Conservation (phyloP, 1,284 basidiomycete species). For the Phenoliferia sp. region DNA sequence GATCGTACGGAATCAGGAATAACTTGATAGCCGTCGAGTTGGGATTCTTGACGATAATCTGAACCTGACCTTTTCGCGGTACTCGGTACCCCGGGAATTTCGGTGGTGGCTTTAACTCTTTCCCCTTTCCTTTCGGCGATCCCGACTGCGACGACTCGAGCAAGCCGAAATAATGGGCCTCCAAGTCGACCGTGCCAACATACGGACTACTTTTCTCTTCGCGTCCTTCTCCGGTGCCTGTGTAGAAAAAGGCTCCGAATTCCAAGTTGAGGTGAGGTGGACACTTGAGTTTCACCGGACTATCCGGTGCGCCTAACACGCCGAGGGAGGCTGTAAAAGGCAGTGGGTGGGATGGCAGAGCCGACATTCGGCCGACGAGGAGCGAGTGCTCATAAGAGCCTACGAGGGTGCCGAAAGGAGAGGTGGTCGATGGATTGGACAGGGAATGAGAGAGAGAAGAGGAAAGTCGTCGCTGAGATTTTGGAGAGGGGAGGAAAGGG, state of each 20-base stretch:
- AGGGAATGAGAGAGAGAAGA: constrained; percentile 7
- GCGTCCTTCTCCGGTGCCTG: constrained; percentile 13
- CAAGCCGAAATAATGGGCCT: constrained; percentile 36
- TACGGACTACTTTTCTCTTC: constrained; percentile 38
- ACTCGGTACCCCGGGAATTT: constrained; percentile 50
- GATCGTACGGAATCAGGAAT: constrained; percentile 51
- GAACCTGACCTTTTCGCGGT: constrained; percentile 49
- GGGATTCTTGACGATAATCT: constrained; percentile 49
- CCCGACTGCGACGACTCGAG: not conserved
- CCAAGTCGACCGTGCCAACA: constrained; percentile 44
- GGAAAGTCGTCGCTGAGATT: constrained; percentile 14
- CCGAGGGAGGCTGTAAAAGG: constrained; percentile 42
- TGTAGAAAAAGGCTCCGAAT: constrained; percentile 43
- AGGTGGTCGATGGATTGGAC: not conserved
- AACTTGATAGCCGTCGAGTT: constrained; percentile 47
- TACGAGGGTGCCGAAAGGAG: constrained; percentile 34
- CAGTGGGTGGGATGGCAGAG: constrained; percentile 39
- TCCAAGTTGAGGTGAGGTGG: constrained; percentile 41
- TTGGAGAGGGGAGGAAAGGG: not conserved
- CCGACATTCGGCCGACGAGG: constrained; percentile 41
- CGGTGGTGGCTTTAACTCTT: constrained; percentile 20
- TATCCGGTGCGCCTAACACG: constrained; percentile 34
- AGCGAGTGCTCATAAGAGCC: constrained; percentile 45
- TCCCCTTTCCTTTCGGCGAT: not conserved
- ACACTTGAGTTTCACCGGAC: constrained; percentile 36